Conservation (phyloP, 345 rosid genomes). For the Eucalyptus dawsonii region DNA sequence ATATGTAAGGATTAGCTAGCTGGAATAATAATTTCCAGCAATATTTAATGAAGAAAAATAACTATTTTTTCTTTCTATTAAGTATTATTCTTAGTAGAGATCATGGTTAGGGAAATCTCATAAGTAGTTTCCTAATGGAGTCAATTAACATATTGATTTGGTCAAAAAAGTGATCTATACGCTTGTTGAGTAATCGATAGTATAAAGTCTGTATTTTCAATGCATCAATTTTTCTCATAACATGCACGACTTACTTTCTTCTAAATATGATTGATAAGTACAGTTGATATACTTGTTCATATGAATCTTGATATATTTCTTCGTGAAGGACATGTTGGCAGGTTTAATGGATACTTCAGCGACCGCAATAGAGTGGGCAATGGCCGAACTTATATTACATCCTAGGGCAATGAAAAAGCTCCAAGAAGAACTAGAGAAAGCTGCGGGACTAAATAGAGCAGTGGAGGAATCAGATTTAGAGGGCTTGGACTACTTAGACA, state of each 20-base stretch:
- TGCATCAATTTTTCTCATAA: background rate
- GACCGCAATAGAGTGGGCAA: constrained; percentile 15
- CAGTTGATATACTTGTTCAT: background rate
- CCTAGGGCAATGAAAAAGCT: constrained; percentile 17
- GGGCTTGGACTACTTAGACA: constrained; percentile 9
- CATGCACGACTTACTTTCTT: background rate
- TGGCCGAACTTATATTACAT: constrained; percentile 20
- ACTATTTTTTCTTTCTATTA: background rate
- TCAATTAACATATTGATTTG: background rate
- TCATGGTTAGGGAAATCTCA: background rate
- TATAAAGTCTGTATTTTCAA: background rate
- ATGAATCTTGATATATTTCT: background rate
- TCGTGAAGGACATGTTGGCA: constrained; percentile 8
- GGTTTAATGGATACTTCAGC: constrained; percentile 19
- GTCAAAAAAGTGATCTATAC: background rate
- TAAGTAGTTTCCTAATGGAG: background rate
- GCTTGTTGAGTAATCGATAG: background rate
- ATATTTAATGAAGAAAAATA: background rate
- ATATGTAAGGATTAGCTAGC: background rate
- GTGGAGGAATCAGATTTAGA: constrained; percentile 32
- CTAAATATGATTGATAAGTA: background rate
- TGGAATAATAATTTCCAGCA: background rate
- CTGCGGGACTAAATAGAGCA: constrained; percentile 17
- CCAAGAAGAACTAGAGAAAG: constrained; percentile 18
- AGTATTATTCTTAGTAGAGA: background rate